Percentiles rank a stretch among this genome's conserved stretches.
These are phyloP conservation scores for Thinopyrum elongatum DNA, from an alignment of 176 grass and related monocot genomes.

Conservation along the genomic window DNA sequence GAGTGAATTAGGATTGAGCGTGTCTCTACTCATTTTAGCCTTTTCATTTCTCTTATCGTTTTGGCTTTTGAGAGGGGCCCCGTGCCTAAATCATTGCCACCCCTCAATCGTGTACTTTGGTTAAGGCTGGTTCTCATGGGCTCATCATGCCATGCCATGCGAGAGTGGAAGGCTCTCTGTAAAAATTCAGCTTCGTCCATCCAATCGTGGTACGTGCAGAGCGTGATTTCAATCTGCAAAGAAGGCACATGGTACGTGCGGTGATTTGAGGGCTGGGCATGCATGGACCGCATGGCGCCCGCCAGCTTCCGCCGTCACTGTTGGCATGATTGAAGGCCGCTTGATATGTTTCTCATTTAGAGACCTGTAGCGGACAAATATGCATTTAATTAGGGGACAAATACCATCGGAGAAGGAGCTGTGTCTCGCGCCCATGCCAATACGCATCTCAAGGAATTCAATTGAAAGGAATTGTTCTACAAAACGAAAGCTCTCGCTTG, in stretches of 20 bases:
- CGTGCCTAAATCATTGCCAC: slow-evolving; percentile 36
- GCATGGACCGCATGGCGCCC: background rate
- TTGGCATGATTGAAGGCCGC: slow-evolving; percentile 26
- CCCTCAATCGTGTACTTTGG: slow-evolving; percentile 38
- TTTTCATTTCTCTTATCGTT: background rate
- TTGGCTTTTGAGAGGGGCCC: slow-evolving; percentile 9
- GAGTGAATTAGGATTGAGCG: background rate
- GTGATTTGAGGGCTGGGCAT: background rate
- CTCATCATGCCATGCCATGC: slow-evolving; percentile 34
- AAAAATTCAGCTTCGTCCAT: background rate
- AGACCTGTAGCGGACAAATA: background rate
- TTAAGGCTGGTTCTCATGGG: slow-evolving; percentile 23
- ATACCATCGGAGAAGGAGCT: background rate
- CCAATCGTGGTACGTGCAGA: background rate
- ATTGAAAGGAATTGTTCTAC: too few species aligned
- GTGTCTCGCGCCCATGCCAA: background rate
- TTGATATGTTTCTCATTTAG: slow-evolving; percentile 18
- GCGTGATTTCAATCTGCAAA: background rate
- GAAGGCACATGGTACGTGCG: background rate
- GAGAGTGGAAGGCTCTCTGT: slow-evolving; percentile 2
- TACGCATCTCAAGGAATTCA: background rate
- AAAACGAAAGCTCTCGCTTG: background rate
- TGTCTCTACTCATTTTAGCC: background rate
- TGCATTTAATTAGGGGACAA: slow-evolving; percentile 17
- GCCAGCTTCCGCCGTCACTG: slow-evolving; percentile 21